Evolutionary conservation across 1,284 basidiomycete species (phyloP), one percentile per base, ranked within the genome.

Genomic region (Taiwanofungus camphoratus): DNA sequence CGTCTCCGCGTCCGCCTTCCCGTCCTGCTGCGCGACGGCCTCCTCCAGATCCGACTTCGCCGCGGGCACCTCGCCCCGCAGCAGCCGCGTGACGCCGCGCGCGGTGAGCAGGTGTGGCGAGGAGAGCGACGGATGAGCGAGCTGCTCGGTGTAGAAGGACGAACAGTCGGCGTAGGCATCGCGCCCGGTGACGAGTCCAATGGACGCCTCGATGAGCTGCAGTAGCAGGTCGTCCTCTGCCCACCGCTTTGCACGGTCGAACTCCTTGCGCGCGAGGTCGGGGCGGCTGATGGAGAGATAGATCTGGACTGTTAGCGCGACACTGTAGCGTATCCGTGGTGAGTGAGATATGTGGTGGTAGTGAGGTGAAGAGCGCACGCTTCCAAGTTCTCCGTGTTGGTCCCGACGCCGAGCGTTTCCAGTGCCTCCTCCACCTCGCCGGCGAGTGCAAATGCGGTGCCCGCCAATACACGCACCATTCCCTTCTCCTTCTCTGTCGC

Each of bases 131-230:
- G 92, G 92, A 52, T 92, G 86, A 27, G 82, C 87, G 39, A 93
- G 76, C 57, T 95, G 89, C 61, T 97, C 93, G 36, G 91, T 90
- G 66, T 90, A 96, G 66, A 92, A 93, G 45, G 92, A 89, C 61
- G 80, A 65, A 36, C 80, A 68, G 58, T 87, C 79, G 39, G 73
- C 71, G 68, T 86, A 90, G 56, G 62, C 69, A 55, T 91, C 81
- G 49, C 82, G 75, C 15, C 88, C 89, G 1, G 87, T 86, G 38
- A 82, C 79, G 45, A 96, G 77, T 11, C 85, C 84, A 46, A 96
- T 86, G 49, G 82, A 82, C 7, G 92, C 88, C 67, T 95, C 91
- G 50, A 93, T 90, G 52, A 88, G 76, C 61, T 95, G 92, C 12
- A 96, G 73, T 23, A 96, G 76, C 26, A 92, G 76, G 53, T 92